Evolutionary conservation across 2,329 filamentous ascomycete species (phyloP).

Genomic region (Microsporum audouinii): DNA sequence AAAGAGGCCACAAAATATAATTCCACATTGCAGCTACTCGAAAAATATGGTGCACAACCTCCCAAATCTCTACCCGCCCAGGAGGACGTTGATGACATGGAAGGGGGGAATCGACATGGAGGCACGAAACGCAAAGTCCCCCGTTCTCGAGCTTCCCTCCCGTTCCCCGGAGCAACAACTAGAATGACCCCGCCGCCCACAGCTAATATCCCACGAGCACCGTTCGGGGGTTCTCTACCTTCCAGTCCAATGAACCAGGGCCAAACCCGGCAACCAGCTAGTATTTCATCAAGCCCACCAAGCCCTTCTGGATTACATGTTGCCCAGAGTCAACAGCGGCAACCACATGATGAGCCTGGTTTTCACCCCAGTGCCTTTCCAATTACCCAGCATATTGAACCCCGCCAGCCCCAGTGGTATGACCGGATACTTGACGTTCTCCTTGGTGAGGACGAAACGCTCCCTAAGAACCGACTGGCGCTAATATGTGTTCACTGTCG

Average conservation of each 20-base stretch:
- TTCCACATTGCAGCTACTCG: conserved; percentile 79
- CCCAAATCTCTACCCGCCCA: conserved; percentile 24
- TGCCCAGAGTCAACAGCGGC: conserved; percentile 7
- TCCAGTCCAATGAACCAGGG: conserved; percentile 18
- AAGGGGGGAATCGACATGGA: conserved; percentile 2
- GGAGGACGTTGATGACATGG: conserved; percentile 18
- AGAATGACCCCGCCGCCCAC: conserved; percentile 51
- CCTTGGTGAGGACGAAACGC: conserved; percentile 87
- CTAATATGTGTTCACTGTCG: conserved; percentile 74
- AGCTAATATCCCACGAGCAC: conserved; percentile 45
- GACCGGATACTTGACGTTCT: conserved; percentile 86
- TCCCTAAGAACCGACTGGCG: conserved; percentile 78
- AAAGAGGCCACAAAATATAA: conserved; percentile 95
- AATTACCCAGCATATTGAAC: conserved; percentile 24
- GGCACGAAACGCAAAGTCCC: conserved; percentile 15
- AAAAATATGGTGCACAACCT: conserved; percentile 76
- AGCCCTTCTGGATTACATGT: conserved; percentile 2
- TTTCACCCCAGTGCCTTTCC: conserved; percentile 41
- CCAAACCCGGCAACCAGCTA: conserved; percentile 16
- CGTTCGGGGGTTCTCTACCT: conserved; percentile 10
- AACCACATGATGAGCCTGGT: conserved; percentile 27
- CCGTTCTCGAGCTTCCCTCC: conserved; percentile 17
- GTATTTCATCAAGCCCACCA: neutral
- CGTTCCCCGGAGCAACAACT: conserved; percentile 35
- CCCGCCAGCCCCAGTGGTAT: conserved; percentile 61